phyloP scores from a whole-genome alignment of 192 early-diverging fungal species.

The Jimgerdemannia flammicorona region DNA sequence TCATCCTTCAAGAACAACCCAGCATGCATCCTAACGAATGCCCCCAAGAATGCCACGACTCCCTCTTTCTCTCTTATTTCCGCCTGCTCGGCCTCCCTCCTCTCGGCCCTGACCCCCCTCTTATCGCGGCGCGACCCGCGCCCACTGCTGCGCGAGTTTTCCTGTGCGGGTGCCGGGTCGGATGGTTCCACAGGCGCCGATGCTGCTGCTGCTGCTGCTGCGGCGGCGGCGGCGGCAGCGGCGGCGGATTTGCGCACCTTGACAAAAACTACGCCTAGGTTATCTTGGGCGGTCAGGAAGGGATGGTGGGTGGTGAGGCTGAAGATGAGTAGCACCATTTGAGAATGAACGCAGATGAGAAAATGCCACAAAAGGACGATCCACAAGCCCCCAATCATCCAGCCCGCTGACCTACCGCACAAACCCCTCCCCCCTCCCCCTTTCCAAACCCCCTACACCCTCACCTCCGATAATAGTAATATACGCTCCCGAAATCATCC shows the following conservation, averaged over 20 bases:
- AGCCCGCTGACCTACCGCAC: no score
- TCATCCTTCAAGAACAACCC: slow-evolving; percentile 29
- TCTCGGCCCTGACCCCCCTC: slow-evolving; percentile 18
- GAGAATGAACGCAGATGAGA: no score
- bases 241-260: slow-evolving; percentile 19
- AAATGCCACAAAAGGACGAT: no score
- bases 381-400: no score
- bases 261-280: slow-evolving; percentile 36
- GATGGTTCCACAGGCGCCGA: no score
- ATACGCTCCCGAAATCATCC: slow-evolving; percentile 44
- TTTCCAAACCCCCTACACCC: not conserved
- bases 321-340: no score
- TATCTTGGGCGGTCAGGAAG: slow-evolving; percentile 44
- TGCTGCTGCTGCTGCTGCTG: not conserved
- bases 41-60: slow-evolving; percentile 22
- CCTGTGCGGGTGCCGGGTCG: slow-evolving; percentile 17
- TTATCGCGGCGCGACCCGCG: slow-evolving; percentile 1
- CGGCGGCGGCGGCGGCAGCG: slow-evolving; percentile 5
- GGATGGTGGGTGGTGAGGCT: slow-evolving; percentile 43
- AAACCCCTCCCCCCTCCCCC: no score
- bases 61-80: slow-evolving; percentile 23
- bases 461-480: slow-evolving; percentile 29
- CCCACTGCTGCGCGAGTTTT: slow-evolving; percentile 15
- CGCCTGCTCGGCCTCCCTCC: slow-evolving; percentile 16
- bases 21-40: slow-evolving; percentile 35